phyloP scores from a whole-genome alignment of 805 yeast genomes.

The Yarrowia hollandica region DNA sequence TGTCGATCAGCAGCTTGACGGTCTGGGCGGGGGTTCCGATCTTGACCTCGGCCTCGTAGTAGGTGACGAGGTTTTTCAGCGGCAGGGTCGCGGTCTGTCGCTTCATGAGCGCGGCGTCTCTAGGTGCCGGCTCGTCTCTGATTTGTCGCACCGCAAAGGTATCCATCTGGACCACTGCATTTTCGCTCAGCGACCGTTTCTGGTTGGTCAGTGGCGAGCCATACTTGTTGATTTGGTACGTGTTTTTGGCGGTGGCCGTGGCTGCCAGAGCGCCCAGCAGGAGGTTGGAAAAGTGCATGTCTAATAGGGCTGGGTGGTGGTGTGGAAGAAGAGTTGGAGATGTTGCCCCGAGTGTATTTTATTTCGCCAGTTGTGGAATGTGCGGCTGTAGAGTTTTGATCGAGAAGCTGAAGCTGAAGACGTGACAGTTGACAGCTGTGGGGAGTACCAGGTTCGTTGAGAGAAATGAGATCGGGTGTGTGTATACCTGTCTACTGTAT shows the following conservation, averaged over 20 bases:
- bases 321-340: background rate
- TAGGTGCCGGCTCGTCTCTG: slow-evolving; percentile 6
- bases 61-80: slow-evolving; percentile 28
- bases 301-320: background rate
- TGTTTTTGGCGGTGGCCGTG: slow-evolving; percentile 13
- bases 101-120: slow-evolving; percentile 7
- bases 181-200: slow-evolving; percentile 14
- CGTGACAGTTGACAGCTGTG: too few species aligned
- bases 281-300: slow-evolving; percentile 15
- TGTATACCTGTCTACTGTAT: too few species aligned
- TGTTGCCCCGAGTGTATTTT: background rate
- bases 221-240: slow-evolving; percentile 24
- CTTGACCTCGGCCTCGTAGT: slow-evolving; percentile 33
- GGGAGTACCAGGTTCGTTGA: too few species aligned
- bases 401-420: too few species aligned
- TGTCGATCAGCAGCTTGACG: slow-evolving; percentile 57
- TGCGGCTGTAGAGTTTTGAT: slow-evolving; percentile 2
- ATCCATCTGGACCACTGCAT: slow-evolving; percentile 16
- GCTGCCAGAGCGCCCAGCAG: slow-evolving; percentile 14
- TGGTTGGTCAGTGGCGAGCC: slow-evolving; percentile 19
- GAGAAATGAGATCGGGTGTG: too few species aligned
- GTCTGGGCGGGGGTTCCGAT: slow-evolving; percentile 60
- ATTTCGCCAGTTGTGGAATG: too few species aligned
- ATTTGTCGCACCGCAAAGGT: background rate
- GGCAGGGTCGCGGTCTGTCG: slow-evolving; percentile 16